Evolutionary conservation across 2,329 filamentous ascomycete genomes (phyloP).

Genomic region (Talaromyces sp.): DNA sequence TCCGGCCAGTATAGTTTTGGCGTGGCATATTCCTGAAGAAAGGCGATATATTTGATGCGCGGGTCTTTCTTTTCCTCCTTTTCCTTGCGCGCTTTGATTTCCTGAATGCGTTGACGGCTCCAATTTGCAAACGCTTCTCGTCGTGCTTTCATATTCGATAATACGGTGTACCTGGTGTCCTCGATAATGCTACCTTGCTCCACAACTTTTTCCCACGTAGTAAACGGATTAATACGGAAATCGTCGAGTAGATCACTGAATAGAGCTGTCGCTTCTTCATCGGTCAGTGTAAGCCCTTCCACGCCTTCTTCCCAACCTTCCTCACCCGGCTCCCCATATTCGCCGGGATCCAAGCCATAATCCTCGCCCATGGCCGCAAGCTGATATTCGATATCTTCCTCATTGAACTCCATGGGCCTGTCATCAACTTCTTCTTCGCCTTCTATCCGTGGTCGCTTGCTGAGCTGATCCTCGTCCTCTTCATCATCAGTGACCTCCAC

Average conservation of each 20-base stretch:
- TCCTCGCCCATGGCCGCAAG: slow-evolving; percentile 83
- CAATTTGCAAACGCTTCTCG: slow-evolving; percentile 82
- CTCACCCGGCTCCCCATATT: slow-evolving; percentile 64
- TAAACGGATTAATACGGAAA: slow-evolving; percentile 77
- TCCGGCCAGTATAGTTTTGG: slow-evolving; percentile 97
- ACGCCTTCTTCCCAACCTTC: slow-evolving; percentile 65
- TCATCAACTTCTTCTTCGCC: slow-evolving; percentile 43
- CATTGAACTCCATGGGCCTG: slow-evolving; percentile 72
- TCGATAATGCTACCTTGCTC: slow-evolving; percentile 78
- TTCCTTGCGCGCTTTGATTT: slow-evolving; percentile 68
- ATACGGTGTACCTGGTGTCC: slow-evolving; percentile 79
- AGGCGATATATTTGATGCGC: slow-evolving; percentile 72
- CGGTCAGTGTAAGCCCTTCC: slow-evolving; percentile 66
- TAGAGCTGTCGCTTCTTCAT: slow-evolving; percentile 71
- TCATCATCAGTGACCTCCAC: slow-evolving; percentile 66
- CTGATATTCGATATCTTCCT: slow-evolving; percentile 92
- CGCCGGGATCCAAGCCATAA: slow-evolving; percentile 73
- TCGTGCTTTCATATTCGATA: slow-evolving; percentile 75
- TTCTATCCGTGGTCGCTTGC: slow-evolving; percentile 34
- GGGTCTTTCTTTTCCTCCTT: slow-evolving; percentile 80
- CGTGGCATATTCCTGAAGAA: slow-evolving; percentile 77
- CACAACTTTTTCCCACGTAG: slow-evolving; percentile 84
- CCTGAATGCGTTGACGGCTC: slow-evolving; percentile 71
- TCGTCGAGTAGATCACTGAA: slow-evolving; percentile 88
- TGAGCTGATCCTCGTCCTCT: slow-evolving; percentile 47